phyloP scores from a whole-genome alignment of 192 early-diverging fungal species.

The Backusella circina region DNA sequence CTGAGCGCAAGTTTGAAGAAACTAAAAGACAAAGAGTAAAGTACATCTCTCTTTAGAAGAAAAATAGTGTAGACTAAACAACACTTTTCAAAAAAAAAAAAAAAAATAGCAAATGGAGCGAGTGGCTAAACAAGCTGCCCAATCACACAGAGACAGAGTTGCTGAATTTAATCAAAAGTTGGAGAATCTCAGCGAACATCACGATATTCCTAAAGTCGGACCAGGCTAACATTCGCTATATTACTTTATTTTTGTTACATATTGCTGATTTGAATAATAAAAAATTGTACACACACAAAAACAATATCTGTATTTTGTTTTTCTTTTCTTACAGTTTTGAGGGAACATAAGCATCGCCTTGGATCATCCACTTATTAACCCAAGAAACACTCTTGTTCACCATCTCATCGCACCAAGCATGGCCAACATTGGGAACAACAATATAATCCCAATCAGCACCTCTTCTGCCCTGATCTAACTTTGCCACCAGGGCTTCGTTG shows the following conservation, averaged over 20 bases:
- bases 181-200: conserved; percentile 71
- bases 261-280: not conserved
- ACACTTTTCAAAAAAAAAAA: not conserved
- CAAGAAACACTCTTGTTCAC: conserved; percentile 12
- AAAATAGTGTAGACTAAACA: not conserved
- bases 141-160: conserved; percentile 76
- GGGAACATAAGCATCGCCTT: not conserved
- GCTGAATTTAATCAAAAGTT: conserved; percentile 74
- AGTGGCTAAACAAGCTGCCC: conserved; percentile 57
- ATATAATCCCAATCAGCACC: conserved; percentile 16
- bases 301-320: no score
- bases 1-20: conserved; percentile 72
- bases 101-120: conserved; percentile 67
- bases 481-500: conserved; percentile 7
- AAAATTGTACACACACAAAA: not conserved
- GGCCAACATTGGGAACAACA: conserved; percentile 18
- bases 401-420: conserved; percentile 32
- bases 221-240: conserved; percentile 60
- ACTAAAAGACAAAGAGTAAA: conserved; percentile 59
- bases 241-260: not conserved
- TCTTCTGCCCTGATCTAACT: not conserved
- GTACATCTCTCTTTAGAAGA: not conserved
- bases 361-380: conserved; percentile 24
- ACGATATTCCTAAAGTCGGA: conserved; percentile 82
- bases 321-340: not conserved